Conservation (phyloP, 441 rosid species). For the Corymbia calophylla region DNA sequence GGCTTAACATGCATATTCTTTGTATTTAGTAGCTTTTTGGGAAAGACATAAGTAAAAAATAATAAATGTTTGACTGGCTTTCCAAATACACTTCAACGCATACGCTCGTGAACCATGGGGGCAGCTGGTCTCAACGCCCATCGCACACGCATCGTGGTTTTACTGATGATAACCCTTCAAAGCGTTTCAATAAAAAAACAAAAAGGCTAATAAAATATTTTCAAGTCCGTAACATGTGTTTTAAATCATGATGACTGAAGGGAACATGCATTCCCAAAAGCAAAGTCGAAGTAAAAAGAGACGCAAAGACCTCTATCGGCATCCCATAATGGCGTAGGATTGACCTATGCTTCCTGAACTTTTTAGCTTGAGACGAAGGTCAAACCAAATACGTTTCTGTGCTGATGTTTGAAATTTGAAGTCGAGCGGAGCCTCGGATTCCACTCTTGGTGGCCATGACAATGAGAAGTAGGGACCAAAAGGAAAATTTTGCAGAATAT, state of each 20-base stretch:
- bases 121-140: neutral
- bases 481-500: neutral
- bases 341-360: neutral
- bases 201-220: neutral
- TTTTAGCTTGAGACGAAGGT: neutral
- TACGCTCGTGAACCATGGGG: neutral
- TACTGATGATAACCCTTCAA: neutral
- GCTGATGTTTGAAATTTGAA: neutral
- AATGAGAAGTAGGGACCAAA: neutral
- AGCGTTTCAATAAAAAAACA: neutral
- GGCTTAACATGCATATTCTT: neutral
- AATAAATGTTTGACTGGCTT: neutral
- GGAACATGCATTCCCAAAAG: neutral
- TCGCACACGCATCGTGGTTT: neutral
- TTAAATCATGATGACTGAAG: neutral
- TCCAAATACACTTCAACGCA: neutral
- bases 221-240: neutral
- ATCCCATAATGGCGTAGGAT: neutral
- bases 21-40: neutral
- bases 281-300: neutral
- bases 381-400: neutral
- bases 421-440: neutral
- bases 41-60: neutral
- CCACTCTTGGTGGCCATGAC: neutral
- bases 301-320: neutral